Base-by-base conservation (phyloP, 1,284 basidiomycete genomes). In the Hymenochaete sp. region DNA sequence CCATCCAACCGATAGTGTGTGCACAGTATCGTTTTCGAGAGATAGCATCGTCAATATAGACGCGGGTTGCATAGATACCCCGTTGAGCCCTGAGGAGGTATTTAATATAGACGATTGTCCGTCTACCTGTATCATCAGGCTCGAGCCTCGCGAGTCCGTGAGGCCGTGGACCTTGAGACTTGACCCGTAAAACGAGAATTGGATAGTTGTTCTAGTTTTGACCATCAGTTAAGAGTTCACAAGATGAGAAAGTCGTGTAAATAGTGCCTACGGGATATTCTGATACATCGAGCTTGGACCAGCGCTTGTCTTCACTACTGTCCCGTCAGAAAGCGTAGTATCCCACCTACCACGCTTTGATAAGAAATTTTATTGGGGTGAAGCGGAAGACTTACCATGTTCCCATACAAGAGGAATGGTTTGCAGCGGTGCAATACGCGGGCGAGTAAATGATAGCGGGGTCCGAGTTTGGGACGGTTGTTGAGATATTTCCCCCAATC, bases 121-220 rank as follows among this genome's bases (percentile, higher is more conserved):
- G 29, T 51, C 49, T 10, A 51, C 21, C 32, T 51, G 49, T 9
- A 51, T 14, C 7, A 47, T 42, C 45, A 51, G 37, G 26, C 37
- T 39, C 8, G 49, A 40, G 5, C 49, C 49, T 21, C 27, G n/a
- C n/a, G 45, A 10, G 29, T 47, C 42, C 9, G 14, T 5, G 21
- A 51, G 38, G 4, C 45, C 45, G 21, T 47, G 42, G 5, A 51
- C n/a, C 25, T 51, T 45, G 11, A 51, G 21, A 19, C 31, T 47
- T 13, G 49, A 44, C 10, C 49, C 49, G 13, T 35, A 35, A 31
- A 51, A 51, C 2, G 49, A 41, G 16, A 39, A 44, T 1, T 32
- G 38, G 16, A 51, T 14, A 6, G 43, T 19, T 11, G 42, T 44
- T 37, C 49, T 47, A 38, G 22, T 10, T 33, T 19, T 21, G 35